Evolutionary conservation across 2,329 filamentous ascomycete species (phyloP), one percentile per base, ranked within the genome.

Genomic region (Colletotrichum filicis): DNA sequence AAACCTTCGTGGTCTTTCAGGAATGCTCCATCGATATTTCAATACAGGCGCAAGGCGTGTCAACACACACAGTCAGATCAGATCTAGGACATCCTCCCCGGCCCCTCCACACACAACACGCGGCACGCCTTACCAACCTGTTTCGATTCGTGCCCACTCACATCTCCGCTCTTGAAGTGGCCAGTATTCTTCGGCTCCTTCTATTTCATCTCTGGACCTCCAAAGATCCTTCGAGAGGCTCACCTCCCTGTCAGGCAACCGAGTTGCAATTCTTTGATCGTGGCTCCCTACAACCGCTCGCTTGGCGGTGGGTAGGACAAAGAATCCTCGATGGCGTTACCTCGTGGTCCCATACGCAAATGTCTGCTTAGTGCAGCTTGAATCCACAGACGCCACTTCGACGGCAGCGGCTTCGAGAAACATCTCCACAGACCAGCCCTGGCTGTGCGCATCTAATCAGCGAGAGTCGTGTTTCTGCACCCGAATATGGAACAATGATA

Each of bases 381-480:
- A 28, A 22, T 58, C n/a, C 58, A 71, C 58, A 55, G 30, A 61
- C 26, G 49, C 35, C 57, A 26, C 35, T n/a, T 63, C n/a, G 24
- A 22, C 55, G 35, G 22, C 58, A 12, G 19, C 28, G 37, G 19
- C 64, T 68, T 71, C 65, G 58, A 71, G 65, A 63, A 66, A 26
- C 37, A 53, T 42, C 19, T 68, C 53, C 65, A 63, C 69, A 58
- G 52, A 22, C 58, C 26, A 57, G 52, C 58, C 11, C 58, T 62
- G 65, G 28, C 65, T 72, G 65, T 68, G 58, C 58, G 59, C 58
- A 63, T 14, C 46, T 59, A 68, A 59, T 59, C 52, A 68, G 24
- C 14, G 11, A 63, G 65, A 58, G 58, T 68, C 65, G 58, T 62
- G 52, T 68, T 57, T 56, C 66, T 52, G 68, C 64, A 68, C 19